Conservation (phyloP, 2,329 filamentous ascomycete genomes). For the Neofusicoccum sp. region DNA sequence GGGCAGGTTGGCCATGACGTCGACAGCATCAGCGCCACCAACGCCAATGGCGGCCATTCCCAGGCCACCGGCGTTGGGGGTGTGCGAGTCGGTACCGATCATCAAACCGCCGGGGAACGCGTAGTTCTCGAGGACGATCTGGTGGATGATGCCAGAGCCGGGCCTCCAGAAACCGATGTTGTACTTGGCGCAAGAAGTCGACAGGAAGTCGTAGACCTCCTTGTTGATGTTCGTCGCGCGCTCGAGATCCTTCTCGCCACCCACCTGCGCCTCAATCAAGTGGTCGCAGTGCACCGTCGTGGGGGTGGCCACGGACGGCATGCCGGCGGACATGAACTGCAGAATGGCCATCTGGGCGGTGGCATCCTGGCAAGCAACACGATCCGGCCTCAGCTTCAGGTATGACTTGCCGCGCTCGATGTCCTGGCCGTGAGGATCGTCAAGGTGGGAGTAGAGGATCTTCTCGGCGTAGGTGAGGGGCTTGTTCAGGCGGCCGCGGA, state of each 20-base stretch:
- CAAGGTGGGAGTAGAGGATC: constrained; percentile 97
- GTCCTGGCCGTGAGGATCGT: constrained; percentile 93
- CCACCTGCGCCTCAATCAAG: constrained; percentile 95
- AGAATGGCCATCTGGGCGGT: constrained; percentile 99
- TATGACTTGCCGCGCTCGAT: constrained; percentile 95
- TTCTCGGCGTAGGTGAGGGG: constrained; percentile 97
- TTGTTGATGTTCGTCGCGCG: constrained; percentile 94
- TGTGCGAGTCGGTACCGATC: constrained; percentile 97
- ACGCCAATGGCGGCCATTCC: constrained; percentile 95
- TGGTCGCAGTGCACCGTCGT: constrained; percentile 98
- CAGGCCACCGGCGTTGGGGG: constrained; percentile 93
- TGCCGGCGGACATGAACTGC: constrained; percentile 99
- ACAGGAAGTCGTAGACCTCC: constrained; percentile 98
- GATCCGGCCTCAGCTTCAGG: constrained; percentile 93
- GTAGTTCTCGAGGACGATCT: constrained; percentile 98
- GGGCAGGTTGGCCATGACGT: constrained; percentile 94
- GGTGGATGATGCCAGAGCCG: constrained; percentile 98
- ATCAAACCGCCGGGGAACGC: constrained; percentile 97
- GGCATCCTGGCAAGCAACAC: constrained; percentile 98
- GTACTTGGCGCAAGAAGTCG: constrained; percentile 94
- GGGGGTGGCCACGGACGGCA: constrained; percentile 92
- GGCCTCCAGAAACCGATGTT: constrained; percentile 99
- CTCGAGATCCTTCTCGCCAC: constrained; percentile 88
- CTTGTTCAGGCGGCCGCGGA: constrained; percentile 83
- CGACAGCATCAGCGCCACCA: constrained; percentile 95